These are phyloP conservation scores for Spirogloea muscicola DNA, from an alignment of 139 green algal genomes.

Conservation along the genomic window DNA sequence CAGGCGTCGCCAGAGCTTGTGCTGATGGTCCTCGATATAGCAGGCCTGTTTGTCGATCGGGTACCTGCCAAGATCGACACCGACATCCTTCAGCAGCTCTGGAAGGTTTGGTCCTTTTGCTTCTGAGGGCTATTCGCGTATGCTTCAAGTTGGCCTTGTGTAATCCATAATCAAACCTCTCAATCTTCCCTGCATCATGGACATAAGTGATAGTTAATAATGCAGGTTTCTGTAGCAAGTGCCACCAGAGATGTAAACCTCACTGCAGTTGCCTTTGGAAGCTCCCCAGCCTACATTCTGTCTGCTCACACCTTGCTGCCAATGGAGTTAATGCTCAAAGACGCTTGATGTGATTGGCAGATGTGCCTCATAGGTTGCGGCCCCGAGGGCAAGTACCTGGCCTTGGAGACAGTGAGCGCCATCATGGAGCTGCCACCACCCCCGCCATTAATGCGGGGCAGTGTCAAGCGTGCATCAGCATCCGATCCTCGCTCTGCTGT, in stretches of 20 bases:
- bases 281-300: no score
- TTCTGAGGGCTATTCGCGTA: not conserved
- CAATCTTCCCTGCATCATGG: no score
- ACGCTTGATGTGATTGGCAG: not conserved
- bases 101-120: slow-evolving; percentile 27
- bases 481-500: slow-evolving; percentile 22
- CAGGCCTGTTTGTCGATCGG: slow-evolving; percentile 17
- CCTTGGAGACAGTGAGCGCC: slow-evolving; percentile 31
- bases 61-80: slow-evolving; percentile 39
- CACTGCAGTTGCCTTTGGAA: no score
- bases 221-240: no score
- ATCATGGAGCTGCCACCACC: slow-evolving; percentile 30
- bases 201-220: no score
- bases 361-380: slow-evolving; percentile 33
- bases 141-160: not conserved
- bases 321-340: no score
- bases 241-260: no score
- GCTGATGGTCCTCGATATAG: slow-evolving; percentile 34
- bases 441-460: not conserved
- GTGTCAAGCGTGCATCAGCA: slow-evolving; percentile 3
- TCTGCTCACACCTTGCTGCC: no score
- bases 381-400: slow-evolving; percentile 30
- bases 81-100: slow-evolving; percentile 16
- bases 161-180: no score
- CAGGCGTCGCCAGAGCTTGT: slow-evolving; percentile 26